Base-by-base conservation (phyloP, 495 filamentous ascomycete species). In the Astrothelium subdiscretum region DNA sequence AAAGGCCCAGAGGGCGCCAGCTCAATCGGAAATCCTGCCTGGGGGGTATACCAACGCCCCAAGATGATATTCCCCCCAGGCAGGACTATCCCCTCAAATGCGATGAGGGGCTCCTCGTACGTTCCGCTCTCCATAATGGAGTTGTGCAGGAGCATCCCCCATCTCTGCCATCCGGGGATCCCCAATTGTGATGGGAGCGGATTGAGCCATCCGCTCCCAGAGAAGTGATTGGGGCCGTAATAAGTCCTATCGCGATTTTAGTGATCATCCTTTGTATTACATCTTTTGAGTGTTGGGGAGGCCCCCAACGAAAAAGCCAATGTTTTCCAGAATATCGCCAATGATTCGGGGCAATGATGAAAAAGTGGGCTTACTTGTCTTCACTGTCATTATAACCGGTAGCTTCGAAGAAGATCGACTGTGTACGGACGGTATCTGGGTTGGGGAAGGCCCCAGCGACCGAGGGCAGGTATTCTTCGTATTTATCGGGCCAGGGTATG, bases 81-180 rank as follows among this genome's bases (percentile, higher is more conserved):
- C 24, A 76, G 58, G 24, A 76, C 74, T 1, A 75, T 71, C n/a
- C 73, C 74, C 65, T 76, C 74, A 62, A 74, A 73, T 3, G 69
- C 72, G 72, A 72, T 75, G 18, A 75, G 60, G 35, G 65, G 48
- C 8, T 69, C 71, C 0, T 38, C 13, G 51, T 73, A n/a, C n/a
- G n/a, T n/a, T n/a, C n/a, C n/a, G n/a, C n/a, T n/a, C n/a, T n/a
- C n/a, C n/a, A n/a, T n/a, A n/a, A n/a, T n/a, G 15, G 48, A 11
- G 61, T 68, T 71, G 44, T 71, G 68, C 65, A 73, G 74, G 69
- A 76, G 72, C 64, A 76, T 70, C 5, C 70, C 75, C 59, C 74
- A 64, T 18, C 73, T 67, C 65, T 73, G 70, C 69, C 70, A 76
- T 2, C 74, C 74, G 0, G 73, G 70, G 31, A 75, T 68, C 2